Base-by-base conservation (phyloP, 192 early-diverging fungal genomes). In the Coemansia sp. region DNA sequence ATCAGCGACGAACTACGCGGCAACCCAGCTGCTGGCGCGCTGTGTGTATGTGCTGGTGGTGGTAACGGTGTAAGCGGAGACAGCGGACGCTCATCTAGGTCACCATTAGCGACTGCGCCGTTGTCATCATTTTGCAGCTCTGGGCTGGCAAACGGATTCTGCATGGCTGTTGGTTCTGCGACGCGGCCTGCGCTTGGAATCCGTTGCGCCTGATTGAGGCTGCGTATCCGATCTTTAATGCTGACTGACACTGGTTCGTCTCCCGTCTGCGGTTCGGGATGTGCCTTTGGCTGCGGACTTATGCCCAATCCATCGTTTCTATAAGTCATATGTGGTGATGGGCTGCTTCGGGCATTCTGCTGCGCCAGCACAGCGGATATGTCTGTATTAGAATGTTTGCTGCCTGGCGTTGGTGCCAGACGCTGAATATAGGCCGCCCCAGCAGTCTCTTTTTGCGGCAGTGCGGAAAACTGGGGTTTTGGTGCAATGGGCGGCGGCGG, bases 111-210 rank as follows among this genome's bases (percentile, higher is more conserved):
- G 5, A 9, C 23, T 17, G 33, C 36, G 1, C n/a, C 19, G 14
- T 10, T 35, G 38, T 42, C 48, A 8, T 9, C 29, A 13, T 59
- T 55, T 2, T 64, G 22, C 32, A 79, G 68, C 42, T 79, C 72
- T 10, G 77, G 77, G 65, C 77, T 79, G 53, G 77, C 71, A 79
- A 79, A 79, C 11, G 77, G 77, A 29, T 79, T 79, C 1, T 54
- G 54, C 0, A 4, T 29, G 20, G 50, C 58, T 22, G 52, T 48
- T 19, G 19, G 54, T 20, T 46, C 23, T 25, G 23, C 14, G 17
- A 22, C 35, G 46, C 19, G 34, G 54, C 11, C 46, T 38, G 56
- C 53, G 45, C 23, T 52, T 25, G 49, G 20, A 52, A 9, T 55
- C 48, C 22, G 8, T 9, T 57, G 63, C 3, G 55, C 34, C 33